These are phyloP conservation scores for Mucor lusitanicus DNA, from an alignment of 371 early-diverging fungal species.

Conservation along the genomic window DNA sequence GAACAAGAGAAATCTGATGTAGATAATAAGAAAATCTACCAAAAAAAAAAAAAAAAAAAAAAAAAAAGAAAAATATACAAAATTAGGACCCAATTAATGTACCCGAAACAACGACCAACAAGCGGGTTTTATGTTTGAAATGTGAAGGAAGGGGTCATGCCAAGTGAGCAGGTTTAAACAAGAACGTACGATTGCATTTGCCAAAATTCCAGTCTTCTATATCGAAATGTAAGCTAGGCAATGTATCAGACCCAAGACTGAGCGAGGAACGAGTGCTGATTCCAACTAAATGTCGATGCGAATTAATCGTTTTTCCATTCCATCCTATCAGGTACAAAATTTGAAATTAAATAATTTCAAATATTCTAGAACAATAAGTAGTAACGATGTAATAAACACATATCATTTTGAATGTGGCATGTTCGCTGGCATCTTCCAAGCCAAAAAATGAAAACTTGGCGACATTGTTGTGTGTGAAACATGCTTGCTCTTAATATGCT, in stretches of 20 bases:
- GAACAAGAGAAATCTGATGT: not conserved
- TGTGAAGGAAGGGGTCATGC: not conserved
- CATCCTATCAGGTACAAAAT: not conserved
- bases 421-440: not conserved
- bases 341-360: not conserved
- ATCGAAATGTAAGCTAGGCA: not conserved
- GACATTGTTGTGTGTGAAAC: not conserved
- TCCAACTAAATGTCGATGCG: not conserved
- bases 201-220: not conserved
- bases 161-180: not conserved
- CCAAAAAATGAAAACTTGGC: not conserved
- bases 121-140: constrained; percentile 24
- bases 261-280: not conserved
- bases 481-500: constrained; percentile 2
- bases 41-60: not conserved
- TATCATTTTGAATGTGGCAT: not conserved
- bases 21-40: not conserved
- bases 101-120: constrained; percentile 20
- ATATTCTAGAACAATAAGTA: constrained; percentile 1
- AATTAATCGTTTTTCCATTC: not conserved
- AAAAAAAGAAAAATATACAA: constrained; percentile 6
- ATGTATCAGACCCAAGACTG: not conserved
- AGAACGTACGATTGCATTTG: not conserved
- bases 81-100: constrained; percentile 28
- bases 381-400: not conserved